Evolutionary conservation across 1,284 basidiomycete genomes (phyloP).

Genomic region (Golubevia pallescens): DNA sequence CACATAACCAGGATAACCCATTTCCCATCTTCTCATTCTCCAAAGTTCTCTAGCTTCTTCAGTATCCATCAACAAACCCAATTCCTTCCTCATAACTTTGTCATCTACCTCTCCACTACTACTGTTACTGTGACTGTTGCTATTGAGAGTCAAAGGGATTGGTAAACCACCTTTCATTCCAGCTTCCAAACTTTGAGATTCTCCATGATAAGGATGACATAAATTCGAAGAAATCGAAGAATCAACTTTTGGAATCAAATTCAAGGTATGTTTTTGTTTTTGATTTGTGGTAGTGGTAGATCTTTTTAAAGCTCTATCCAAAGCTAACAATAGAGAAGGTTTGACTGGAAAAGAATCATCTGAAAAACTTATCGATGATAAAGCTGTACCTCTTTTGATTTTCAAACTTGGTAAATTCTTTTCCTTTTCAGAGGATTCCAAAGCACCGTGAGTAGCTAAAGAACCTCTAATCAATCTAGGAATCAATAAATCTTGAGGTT

Average conservation of each 20-base stretch:
- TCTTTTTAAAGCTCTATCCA: no score
- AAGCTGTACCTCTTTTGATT: background rate
- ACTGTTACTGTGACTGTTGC: no score
- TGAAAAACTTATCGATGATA: no score
- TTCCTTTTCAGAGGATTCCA: background rate
- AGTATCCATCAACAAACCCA: background rate
- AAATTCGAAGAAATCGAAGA: no score
- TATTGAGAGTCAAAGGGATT: background rate
- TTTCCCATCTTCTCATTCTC: background rate
- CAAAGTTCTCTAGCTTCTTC: background rate
- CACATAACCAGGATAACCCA: background rate
- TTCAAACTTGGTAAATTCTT: background rate
- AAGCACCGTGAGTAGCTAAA: background rate
- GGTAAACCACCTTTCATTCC: background rate
- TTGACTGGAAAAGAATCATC: no score
- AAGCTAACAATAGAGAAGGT: no score
- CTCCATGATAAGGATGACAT: background rate
- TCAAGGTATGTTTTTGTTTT: no score
- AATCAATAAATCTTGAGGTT: slow-evolving; percentile 50
- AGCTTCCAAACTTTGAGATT: background rate
- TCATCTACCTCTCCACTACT: background rate
- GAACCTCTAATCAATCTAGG: slow-evolving; percentile 15
- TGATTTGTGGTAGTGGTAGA: no score
- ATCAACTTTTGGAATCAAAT: no score
- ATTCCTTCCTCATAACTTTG: background rate